Evolutionary conservation across 495 filamentous ascomycete genomes (phyloP), one percentile per base, ranked within the genome.

Genomic region (Margaritispora aquatica): DNA sequence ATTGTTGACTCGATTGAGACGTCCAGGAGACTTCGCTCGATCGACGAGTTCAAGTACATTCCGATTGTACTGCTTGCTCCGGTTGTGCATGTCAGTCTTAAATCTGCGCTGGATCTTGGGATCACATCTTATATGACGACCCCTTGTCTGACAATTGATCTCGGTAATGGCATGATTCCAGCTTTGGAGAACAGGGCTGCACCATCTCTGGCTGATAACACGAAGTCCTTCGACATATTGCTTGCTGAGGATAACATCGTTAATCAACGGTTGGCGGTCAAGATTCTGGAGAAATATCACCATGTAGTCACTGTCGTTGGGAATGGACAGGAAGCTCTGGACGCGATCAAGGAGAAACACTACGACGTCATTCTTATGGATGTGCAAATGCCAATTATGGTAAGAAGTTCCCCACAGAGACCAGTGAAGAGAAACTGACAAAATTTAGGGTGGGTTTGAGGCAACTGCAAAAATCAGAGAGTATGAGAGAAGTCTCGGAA

Each of bases 81-180:
- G 10, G 77, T 90, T 48, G 91, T 99, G 17, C 88, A 90, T 59
- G 89, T 99, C 51, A 95, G 86, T 70, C 78, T 99, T 67, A 97
- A 96, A 75, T 91, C 91, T 20, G 93, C 94, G 46, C 78, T 99
- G 51, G 95, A 99, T 72, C 82, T 97, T 46, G 94, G 94, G 61
- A 97, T 99, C 65, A 94, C 92, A 22, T 96, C 90, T 48, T 97
- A 97, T 72, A 97, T 99, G 94, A 99, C 94, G 15, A 97, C 92
- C 15, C 94, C 94, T 31, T 99, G 94, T 72, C 80, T 92, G 61
- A 83, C 92, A 2, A 96, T 97, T 52, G 94, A 99, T 72, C 80
- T 99, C 55, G 95, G 92, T 41, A 99, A 99, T 68, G 92, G 93
- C 60, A 94, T 99, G 86, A 88, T 99, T 41, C 94, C 94, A n/a